Evolutionary conservation across 352 stramenopile genomes (phyloP), one percentile per base, ranked within the genome.

Genomic region (Blastocystis hominis): DNA sequence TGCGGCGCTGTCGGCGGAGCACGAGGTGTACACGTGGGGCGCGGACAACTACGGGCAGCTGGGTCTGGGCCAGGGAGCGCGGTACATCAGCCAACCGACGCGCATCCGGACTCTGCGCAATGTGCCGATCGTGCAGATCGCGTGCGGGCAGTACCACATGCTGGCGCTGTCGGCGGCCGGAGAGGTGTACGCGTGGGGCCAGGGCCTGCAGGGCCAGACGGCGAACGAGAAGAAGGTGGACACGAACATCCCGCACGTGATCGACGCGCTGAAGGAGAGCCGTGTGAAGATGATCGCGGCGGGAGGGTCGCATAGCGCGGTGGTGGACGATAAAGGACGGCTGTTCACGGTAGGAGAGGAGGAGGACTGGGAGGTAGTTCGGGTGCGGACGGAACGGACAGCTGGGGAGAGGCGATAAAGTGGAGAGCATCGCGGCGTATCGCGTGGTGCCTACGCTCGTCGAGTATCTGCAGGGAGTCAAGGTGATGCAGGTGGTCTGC

Each of bases 401-500:
- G 55, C 40, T 80, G 9, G 70, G 70, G 13, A 80, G 70, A 80
- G 70, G 70, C 34, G 70, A 80, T 61, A 80, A 80, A 34, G 70
- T 80, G 40, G 70, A 80, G 55, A 80, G 70, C 55, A 80, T 80
- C 70, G 70, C 70, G 72, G 70, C 70, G 13, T 80, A 80, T 61
- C 50, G 70, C 36, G 70, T 80, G 9, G 47, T 50, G 7, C 70
- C 70, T 5, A 80, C 70, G 34, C 70, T 68, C 7, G 70, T 80
- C 13, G 70, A 80, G 40, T 86, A 86, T 86, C 66, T 86, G 9
- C 81, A 89, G 44, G 56, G 5, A 30, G 56, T 86, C 0, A 89
- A 89, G 6, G 68, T 89, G 0, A 80, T 88, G 50, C 80, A 88
- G 38, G 84, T 89, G 17, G 86, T 88, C 6, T 89, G 88, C 62